phyloP scores from a whole-genome alignment of 345 rosid species.

The Rhodamnia rubescens region DNA sequence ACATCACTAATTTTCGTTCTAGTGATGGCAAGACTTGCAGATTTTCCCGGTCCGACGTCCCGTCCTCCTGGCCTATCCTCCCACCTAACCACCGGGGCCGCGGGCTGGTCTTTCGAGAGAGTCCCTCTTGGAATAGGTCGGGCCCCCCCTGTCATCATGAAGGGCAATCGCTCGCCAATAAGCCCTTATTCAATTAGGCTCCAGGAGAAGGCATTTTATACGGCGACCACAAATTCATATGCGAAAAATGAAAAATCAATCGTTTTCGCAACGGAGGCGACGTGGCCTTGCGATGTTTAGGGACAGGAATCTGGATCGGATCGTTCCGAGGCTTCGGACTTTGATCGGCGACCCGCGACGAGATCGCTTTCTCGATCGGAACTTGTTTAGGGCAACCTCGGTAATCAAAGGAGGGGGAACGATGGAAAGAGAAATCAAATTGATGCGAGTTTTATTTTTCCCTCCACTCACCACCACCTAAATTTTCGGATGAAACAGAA shows the following conservation, averaged over 20 bases:
- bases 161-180: neutral
- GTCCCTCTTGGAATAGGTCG: neutral
- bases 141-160: no score
- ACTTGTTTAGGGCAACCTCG: no score
- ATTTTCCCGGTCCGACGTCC: neutral
- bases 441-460: no score
- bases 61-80: neutral
- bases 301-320: neutral
- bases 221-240: no score
- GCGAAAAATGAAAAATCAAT: neutral
- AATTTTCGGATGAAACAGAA: neutral
- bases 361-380: neutral
- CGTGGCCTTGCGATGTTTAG: fast-evolving
- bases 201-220: no score
- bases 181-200: neutral
- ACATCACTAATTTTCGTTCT: no score
- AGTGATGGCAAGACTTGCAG: neutral
- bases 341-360: neutral
- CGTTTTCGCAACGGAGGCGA: fast-evolving
- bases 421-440: no score
- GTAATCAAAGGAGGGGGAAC: no score
- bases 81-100: neutral
- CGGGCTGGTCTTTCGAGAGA: neutral
- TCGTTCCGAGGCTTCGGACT: neutral
- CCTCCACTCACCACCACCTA: neutral